Evolutionary conservation across 495 filamentous ascomycete species (phyloP), one percentile per base, ranked within the genome.

Genomic region (Aspergillus campestris): DNA sequence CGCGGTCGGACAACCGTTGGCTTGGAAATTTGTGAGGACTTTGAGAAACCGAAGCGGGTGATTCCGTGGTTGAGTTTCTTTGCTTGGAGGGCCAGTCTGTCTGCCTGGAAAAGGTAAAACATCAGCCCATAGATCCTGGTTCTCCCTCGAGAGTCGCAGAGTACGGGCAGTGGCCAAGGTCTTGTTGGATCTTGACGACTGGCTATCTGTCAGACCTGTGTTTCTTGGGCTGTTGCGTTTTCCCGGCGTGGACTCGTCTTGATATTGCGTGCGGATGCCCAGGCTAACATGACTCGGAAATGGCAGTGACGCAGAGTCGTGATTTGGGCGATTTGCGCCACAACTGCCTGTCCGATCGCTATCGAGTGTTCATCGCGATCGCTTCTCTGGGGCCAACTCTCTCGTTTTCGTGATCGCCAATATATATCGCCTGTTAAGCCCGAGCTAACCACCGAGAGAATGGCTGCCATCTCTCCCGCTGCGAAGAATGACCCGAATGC

Each of bases 321-420:
- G 45, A 49, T 50, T 53, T 51, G 51, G 43, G 52, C 50, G 39
- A 51, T 45, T 52, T 55, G 50, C 56, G 50, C 50, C 48, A 40
- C 56, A 55, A 48, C 36, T 52, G 46, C 44, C 43, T 54, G 29
- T 51, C 52, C 38, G 39, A 46, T 46, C 41, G 43, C 14, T 49
- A 47, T 27, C 18, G 44, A 6, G 18, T 38, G 11, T 14, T 29
- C 43, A 38, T 32, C 45, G 39, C 39, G 32, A 37, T 4, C n/a
- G 12, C 18, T 6, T 34, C 24, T 15, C 40, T 27, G 34, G 35
- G 4, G 18, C 4, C 4, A 4, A 47, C 81, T 81, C 64, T 60
- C 75, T 64, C 66, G 70, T 55, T 67, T 62, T 50, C 74, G 65
- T 63, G 66, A 63, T 31, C 65, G 59, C 43, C 70, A 70, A 61